Percentiles rank a stretch among this genome's conserved stretches.
phyloP scores from a whole-genome alignment of 2,329 filamentous ascomycete species.

The Cordyceps cateniannulata region DNA sequence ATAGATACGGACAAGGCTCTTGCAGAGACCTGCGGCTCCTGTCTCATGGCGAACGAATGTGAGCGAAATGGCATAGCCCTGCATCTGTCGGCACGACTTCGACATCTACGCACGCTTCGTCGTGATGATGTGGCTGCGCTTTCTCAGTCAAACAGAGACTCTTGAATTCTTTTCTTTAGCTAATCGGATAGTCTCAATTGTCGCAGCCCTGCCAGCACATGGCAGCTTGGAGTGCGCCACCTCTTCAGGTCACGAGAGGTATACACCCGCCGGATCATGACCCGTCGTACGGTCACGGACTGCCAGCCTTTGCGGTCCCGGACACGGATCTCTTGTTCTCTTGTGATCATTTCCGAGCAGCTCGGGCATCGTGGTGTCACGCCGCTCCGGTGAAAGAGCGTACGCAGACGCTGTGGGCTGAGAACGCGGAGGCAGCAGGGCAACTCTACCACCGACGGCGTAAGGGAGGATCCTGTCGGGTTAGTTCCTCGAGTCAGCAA shows the following conservation, averaged over 20 bases:
- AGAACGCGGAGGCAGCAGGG: neutral
- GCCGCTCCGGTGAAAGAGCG: neutral
- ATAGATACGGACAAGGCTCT: too few species aligned
- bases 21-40: too few species aligned
- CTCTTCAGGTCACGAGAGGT: neutral
- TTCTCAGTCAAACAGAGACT: neutral
- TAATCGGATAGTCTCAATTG: neutral
- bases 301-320: neutral
- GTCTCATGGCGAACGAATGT: too few species aligned
- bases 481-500: neutral
- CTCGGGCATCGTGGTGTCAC: neutral
- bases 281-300: neutral
- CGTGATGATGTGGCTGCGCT: neutral
- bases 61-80: too few species aligned
- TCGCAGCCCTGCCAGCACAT: neutral
- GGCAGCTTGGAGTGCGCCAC: neutral
- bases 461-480: neutral
- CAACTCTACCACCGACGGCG: neutral
- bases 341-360: neutral
- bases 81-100: too few species aligned
- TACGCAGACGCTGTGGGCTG: neutral
- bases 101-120: neutral
- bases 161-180: neutral
- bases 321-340: neutral
- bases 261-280: neutral